Evolutionary conservation across 306 rosid genomes (phyloP).

Genomic region (Mimosa bimucronata): DNA sequence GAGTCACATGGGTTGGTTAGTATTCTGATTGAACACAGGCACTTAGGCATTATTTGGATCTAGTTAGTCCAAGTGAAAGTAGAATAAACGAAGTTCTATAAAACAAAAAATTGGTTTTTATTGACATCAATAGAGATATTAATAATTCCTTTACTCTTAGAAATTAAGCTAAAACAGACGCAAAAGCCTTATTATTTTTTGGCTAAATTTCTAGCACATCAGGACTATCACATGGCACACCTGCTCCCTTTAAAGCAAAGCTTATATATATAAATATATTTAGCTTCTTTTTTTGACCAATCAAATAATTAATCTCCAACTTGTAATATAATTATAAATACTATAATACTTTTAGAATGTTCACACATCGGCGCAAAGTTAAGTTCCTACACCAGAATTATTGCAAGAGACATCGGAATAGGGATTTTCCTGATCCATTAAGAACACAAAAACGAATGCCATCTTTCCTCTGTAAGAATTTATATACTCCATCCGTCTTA

Average conservation of each 20-base stretch:
- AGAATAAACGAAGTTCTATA: no score
- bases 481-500: background rate
- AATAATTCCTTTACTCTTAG: slow-evolving; percentile 26
- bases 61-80: no score
- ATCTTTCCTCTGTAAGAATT: background rate
- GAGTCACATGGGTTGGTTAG: no score
- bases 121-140: no score
- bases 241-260: slow-evolving; percentile 14
- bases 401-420: background rate
- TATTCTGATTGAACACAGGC: no score
- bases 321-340: background rate
- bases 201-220: background rate
- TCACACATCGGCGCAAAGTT: background rate
- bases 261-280: no score
- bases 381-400: background rate
- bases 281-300: background rate
- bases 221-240: background rate
- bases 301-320: background rate
- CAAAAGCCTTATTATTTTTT: background rate
- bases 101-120: no score
- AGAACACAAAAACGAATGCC: background rate
- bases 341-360: background rate
- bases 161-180: slow-evolving; percentile 37
- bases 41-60: no score
- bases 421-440: background rate